These are phyloP conservation scores for Angomonas ambiguus DNA, from an alignment of 208 protist species.

Conservation along the genomic window DNA sequence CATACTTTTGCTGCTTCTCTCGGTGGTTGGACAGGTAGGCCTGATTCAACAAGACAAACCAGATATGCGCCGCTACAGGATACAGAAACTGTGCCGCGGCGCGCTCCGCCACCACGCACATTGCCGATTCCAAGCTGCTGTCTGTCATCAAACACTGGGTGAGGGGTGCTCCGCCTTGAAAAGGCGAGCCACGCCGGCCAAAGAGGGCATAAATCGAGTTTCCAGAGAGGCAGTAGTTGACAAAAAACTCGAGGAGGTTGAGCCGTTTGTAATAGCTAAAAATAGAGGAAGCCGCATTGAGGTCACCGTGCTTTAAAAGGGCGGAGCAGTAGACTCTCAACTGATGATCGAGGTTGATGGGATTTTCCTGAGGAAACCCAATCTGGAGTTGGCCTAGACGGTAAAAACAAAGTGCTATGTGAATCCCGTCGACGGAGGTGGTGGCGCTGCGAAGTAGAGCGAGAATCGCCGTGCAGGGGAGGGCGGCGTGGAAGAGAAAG, in stretches of 20 bases:
- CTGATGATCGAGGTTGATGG: background rate
- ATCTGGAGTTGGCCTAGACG: background rate
- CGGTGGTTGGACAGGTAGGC: background rate
- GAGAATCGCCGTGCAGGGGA: background rate
- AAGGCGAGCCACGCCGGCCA: background rate
- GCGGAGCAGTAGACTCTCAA: background rate
- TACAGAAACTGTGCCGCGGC: background rate
- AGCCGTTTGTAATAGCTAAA: background rate
- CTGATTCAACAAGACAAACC: background rate
- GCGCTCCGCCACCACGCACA: background rate
- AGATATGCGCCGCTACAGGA: background rate
- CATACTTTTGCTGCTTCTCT: background rate
- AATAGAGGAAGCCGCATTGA: background rate
- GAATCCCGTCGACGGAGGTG: background rate
- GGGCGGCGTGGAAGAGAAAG: slow-evolving; percentile 1
- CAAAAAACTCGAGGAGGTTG: background rate
- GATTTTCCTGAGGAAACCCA: background rate
- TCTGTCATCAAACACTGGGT: background rate
- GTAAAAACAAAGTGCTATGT: background rate
- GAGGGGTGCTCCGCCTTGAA: background rate
- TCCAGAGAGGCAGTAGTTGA: background rate
- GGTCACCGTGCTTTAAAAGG: background rate
- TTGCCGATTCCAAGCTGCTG: background rate
- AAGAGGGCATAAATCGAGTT: background rate
- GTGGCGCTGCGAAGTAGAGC: background rate